A percentile compares a stretch with the other conserved stretches of the same genome.
phyloP scores from a whole-genome alignment of 2,329 filamentous ascomycete genomes.

The Seiridium unicorne region DNA sequence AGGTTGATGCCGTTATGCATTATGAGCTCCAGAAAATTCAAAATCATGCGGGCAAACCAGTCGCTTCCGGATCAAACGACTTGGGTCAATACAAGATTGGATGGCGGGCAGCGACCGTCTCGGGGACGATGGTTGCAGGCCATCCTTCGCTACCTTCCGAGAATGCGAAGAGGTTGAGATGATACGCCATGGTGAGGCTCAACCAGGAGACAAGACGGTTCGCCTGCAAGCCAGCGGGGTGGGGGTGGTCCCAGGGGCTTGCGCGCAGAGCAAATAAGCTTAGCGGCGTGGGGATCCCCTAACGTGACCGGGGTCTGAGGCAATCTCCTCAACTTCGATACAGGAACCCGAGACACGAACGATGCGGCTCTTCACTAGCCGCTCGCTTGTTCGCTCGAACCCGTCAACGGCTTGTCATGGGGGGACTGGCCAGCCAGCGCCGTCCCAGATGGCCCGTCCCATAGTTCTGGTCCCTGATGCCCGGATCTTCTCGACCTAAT shows the following conservation, averaged over 20 bases:
- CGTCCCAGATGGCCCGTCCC: neutral
- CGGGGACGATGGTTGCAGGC: neutral
- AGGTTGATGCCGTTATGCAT: neutral
- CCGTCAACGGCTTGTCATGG: no score
- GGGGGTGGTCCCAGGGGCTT: neutral
- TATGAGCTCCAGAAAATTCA: neutral
- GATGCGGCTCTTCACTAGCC: conserved; percentile 3
- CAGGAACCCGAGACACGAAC: conserved; percentile 5
- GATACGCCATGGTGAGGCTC: neutral
- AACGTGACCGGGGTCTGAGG: conserved; percentile 4
- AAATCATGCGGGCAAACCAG: neutral
- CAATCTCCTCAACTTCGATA: neutral
- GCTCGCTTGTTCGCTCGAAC: neutral
- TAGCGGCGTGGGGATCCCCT: neutral
- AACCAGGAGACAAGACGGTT: neutral
- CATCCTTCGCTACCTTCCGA: neutral
- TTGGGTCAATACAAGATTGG: neutral
- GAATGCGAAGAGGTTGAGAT: neutral
- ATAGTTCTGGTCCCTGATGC: neutral
- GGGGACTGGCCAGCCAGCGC: no score
- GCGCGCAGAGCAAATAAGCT: neutral
- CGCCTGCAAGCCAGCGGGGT: neutral
- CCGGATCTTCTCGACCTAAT: neutral
- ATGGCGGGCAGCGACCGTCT: no score
- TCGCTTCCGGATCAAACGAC: neutral